A percentile compares a stretch with the other conserved stretches of the same genome.
phyloP scores from a whole-genome alignment of 2,329 filamentous ascomycete genomes.

The Stagonosporopsis tanaceti region DNA sequence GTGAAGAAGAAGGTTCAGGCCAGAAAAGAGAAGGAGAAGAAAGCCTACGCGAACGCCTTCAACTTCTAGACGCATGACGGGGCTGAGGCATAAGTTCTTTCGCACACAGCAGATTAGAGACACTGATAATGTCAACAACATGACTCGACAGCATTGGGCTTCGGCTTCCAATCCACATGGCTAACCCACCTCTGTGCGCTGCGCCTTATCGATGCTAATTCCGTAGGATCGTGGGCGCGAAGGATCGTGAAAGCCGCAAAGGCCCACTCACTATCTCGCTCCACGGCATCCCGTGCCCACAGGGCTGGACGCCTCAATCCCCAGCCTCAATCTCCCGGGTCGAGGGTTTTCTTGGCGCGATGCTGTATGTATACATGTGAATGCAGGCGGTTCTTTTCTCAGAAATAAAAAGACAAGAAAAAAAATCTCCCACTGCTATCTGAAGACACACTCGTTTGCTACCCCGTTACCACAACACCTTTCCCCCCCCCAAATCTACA shows the following conservation, averaged over 20 bases:
- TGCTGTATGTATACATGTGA: too few relatives aligned
- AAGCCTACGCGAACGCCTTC: conserved; percentile 92
- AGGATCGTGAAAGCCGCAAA: background rate
- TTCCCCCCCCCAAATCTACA: too few relatives aligned
- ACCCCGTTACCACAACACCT: too few relatives aligned
- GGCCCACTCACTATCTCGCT: background rate
- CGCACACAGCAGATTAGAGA: background rate
- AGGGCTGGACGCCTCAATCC: conserved; percentile 7
- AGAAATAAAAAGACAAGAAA: too few relatives aligned
- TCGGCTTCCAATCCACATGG: background rate
- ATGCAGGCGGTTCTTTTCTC: too few relatives aligned
- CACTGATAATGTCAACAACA: background rate
- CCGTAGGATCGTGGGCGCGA: background rate
- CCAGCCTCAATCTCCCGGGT: background rate
- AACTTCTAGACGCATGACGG: conserved; percentile 32
- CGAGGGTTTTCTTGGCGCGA: background rate
- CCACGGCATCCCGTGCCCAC: background rate
- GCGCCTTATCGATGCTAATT: background rate
- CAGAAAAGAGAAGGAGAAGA: conserved; percentile 86
- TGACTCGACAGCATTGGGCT: background rate
- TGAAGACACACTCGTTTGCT: too few relatives aligned
- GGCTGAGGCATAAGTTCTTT: background rate
- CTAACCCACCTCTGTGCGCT: background rate
- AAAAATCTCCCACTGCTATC: too few relatives aligned
- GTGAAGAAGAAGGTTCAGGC: conserved; percentile 80